Percentiles rank a stretch among this genome's conserved stretches.
Evolutionary conservation across 371 early-diverging fungal genomes (phyloP).

Genomic region (Scutellospora calospora): DNA sequence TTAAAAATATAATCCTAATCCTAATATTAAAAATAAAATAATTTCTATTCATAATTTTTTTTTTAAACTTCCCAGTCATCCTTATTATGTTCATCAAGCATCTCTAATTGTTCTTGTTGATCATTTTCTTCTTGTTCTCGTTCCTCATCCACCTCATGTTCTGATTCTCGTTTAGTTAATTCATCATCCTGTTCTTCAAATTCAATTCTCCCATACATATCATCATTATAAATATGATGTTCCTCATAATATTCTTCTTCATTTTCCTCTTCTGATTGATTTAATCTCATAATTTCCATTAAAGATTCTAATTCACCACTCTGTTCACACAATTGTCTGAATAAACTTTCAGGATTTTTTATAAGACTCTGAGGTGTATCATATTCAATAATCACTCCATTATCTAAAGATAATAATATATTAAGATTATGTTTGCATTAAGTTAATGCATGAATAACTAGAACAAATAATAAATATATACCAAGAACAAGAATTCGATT

Average conservation of each 20-base stretch:
- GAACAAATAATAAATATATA: conserved; percentile 38
- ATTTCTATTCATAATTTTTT: neutral
- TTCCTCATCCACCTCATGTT: conserved; percentile 16
- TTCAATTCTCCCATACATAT: conserved; percentile 1
- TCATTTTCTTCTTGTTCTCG: conserved; percentile 1
- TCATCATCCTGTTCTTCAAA: conserved; percentile 12
- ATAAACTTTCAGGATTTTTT: conserved; percentile 56
- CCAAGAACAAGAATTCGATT: conserved; percentile 82
- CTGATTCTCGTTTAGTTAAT: conserved; percentile 2
- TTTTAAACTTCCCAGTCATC: conserved; percentile 13
- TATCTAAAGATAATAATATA: conserved; percentile 35
- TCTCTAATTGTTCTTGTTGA: neutral
- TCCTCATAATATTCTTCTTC: conserved; percentile 1
- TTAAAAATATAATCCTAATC: neutral
- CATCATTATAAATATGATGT: conserved; percentile 10
- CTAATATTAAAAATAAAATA: neutral
- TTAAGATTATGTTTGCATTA: neutral
- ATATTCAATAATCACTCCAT: conserved; percentile 72
- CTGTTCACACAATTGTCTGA: conserved; percentile 72
- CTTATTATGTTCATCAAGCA: neutral
- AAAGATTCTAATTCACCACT: conserved; percentile 71
- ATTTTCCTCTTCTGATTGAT: neutral
- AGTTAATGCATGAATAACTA: neutral
- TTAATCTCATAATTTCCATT: conserved; percentile 56
- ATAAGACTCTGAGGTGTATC: conserved; percentile 65